A percentile compares a stretch with the other conserved stretches of the same genome.
These are phyloP conservation scores for Scalesia atractyloides DNA, from an alignment of 129 eudicot genomes.

Conservation along the genomic window DNA sequence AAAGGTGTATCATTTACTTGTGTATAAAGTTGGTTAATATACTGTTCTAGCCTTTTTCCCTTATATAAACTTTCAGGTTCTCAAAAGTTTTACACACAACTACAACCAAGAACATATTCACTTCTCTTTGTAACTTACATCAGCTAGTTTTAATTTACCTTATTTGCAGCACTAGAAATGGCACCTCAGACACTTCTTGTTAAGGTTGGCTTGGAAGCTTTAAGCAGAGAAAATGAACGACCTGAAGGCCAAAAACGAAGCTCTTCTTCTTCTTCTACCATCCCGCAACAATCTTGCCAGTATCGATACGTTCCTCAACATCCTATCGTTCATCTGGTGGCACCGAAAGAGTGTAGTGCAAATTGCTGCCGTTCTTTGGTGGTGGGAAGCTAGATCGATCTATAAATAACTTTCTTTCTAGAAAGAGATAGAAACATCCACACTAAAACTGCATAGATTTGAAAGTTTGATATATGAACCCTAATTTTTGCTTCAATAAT, in stretches of 20 bases:
- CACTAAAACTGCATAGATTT: neutral
- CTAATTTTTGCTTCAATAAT: too few relatives aligned
- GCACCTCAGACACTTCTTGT: constrained; percentile 31
- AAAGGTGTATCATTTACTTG: neutral
- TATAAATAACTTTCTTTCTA: neutral
- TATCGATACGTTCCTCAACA: constrained; percentile 47
- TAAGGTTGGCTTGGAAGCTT: constrained; percentile 31
- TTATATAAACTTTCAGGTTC: constrained; percentile 21
- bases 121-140: neutral
- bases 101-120: constrained; percentile 18
- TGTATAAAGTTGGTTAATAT: neutral
- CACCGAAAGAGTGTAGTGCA: neutral
- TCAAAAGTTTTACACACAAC: constrained; percentile 14
- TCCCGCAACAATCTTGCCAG: constrained; percentile 40
- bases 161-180: constrained; percentile 28
- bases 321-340: constrained; percentile 29
- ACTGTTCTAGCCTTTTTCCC: constrained; percentile 16
- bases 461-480: too few relatives aligned
- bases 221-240: constrained; percentile 24
- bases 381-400: constrained; percentile 19
- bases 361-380: constrained; percentile 19
- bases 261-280: constrained; percentile 12
- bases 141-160: neutral
- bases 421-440: neutral
- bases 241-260: constrained; percentile 16